These are phyloP conservation scores for Hawksworthiomyces lignivorus DNA, from an alignment of 2,329 filamentous ascomycete species.

Conservation along the genomic window DNA sequence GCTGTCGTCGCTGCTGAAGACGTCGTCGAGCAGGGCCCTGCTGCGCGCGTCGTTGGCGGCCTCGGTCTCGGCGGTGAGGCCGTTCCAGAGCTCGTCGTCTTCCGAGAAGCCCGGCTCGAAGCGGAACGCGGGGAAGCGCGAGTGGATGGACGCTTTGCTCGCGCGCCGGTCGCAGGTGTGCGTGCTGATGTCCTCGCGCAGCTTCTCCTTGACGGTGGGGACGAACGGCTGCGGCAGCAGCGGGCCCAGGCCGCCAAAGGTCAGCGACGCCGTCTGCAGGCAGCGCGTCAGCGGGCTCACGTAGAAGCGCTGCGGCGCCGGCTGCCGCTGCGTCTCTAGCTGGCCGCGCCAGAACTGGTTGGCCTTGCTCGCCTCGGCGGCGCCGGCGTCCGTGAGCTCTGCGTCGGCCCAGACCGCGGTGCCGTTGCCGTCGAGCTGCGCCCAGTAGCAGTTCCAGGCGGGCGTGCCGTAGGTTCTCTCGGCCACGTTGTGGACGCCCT, in stretches of 20 bases:
- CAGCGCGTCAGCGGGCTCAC: slow-evolving; percentile 56
- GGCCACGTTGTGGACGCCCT: slow-evolving; percentile 57
- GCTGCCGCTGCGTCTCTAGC: slow-evolving; percentile 45
- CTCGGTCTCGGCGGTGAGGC: slow-evolving; percentile 32
- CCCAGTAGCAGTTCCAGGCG: slow-evolving; percentile 65
- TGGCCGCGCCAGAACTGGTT: slow-evolving; percentile 51
- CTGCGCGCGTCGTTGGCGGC: slow-evolving; percentile 42
- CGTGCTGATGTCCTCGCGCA: slow-evolving; percentile 59
- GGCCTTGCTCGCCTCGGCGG: slow-evolving; percentile 49
- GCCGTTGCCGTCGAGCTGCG: slow-evolving; percentile 53
- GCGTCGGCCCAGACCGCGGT: slow-evolving; percentile 58
- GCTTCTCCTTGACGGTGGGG: slow-evolving; percentile 55
- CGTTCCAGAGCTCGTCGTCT: slow-evolving; percentile 38
- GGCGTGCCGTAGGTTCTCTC: slow-evolving; percentile 60
- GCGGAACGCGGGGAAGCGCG: slow-evolving; percentile 41
- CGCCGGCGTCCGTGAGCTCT: slow-evolving; percentile 49
- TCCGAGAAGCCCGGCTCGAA: slow-evolving; percentile 58
- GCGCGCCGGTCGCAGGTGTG: slow-evolving; percentile 62
- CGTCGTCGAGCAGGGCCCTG: slow-evolving; percentile 45
- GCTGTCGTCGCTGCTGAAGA: slow-evolving; percentile 44
- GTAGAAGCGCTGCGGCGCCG: slow-evolving; percentile 57
- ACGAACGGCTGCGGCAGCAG: slow-evolving; percentile 43
- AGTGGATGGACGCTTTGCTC: slow-evolving; percentile 43
- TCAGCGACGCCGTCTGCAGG: slow-evolving; percentile 53
- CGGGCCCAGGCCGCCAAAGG: slow-evolving; percentile 47